phyloP scores from a whole-genome alignment of 2,329 filamentous ascomycete species.

The Penicillium glabrum region DNA sequence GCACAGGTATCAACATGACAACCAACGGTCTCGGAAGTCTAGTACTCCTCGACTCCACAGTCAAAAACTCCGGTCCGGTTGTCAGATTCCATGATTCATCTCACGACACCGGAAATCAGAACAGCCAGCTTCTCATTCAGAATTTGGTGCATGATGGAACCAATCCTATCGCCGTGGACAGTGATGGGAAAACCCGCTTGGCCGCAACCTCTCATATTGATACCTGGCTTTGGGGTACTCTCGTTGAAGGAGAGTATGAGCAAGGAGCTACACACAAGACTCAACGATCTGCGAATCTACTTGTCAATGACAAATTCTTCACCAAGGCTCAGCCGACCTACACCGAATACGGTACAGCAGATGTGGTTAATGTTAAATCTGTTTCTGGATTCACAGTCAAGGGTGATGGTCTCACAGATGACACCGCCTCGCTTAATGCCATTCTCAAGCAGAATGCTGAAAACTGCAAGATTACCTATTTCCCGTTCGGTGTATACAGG shows the following conservation, averaged over 20 bases:
- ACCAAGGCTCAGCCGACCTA: conserved; percentile 47
- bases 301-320: conserved; percentile 42
- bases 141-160: conserved; percentile 23
- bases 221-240: conserved; percentile 37
- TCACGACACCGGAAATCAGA: conserved; percentile 24
- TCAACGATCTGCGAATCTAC: conserved; percentile 30
- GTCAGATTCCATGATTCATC: conserved; percentile 30
- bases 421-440: conserved; percentile 38
- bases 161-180: conserved; percentile 31
- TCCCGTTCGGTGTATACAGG: conserved; percentile 39
- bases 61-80: conserved; percentile 24
- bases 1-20: conserved; percentile 30
- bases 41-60: conserved; percentile 29
- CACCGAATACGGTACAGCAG: conserved; percentile 38
- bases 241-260: conserved; percentile 29
- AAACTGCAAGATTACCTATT: conserved; percentile 32
- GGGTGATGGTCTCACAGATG: conserved; percentile 45
- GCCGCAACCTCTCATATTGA: conserved; percentile 20
- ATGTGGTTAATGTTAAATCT: conserved; percentile 50
- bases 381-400: conserved; percentile 41
- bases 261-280: conserved; percentile 32
- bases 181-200: conserved; percentile 20
- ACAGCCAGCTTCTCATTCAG: conserved; percentile 30
- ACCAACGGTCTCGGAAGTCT: conserved; percentile 26
- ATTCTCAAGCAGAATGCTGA: conserved; percentile 32